Evolutionary conservation across 2,329 filamentous ascomycete genomes (phyloP), one percentile per base, ranked within the genome.

Genomic region (Chrysoporthe austroafricana): DNA sequence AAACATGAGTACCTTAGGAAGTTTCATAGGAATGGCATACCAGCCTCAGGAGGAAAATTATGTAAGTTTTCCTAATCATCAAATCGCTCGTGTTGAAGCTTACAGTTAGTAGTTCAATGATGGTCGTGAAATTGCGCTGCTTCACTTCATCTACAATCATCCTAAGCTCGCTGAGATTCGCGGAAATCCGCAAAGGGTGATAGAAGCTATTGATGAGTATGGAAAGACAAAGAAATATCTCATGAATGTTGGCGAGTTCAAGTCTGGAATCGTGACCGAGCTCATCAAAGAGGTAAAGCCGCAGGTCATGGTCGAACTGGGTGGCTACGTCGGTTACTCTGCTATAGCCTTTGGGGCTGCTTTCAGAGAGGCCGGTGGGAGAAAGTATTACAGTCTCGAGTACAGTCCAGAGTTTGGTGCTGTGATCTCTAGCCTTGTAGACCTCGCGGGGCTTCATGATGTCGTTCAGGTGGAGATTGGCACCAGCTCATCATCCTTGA

Each of bases 301-400:
- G 7, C 34, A 59, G 13, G 61, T 70, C 39, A 70, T 73, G 62
- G 84, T 95, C 59, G 92, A 96, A 76, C 83, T 96, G 0, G 92
- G 93, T 59, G 90, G 91, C 61, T 96, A 95, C 77, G 85, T 94
- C 26, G 92, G 92, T 54, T 96, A 96, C 81, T 95, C 92, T 0
- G 89, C 90, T 68, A 88, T 96, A 68, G 82, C 93, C 1, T 95
- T 94, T 74, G 91, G 87, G 57, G 83, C 88, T 46, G 89, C 90
- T 0, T 80, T 92, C 18, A 85, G 86, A 67, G 66, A 84, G 62
- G 85, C 84, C 3, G 90, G 90, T 13, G 91, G 90, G 3, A 82
- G 84, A 71, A 80, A 82, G 34, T 94, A 93, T 79, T 89, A 86
- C 76, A 91, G 88, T 72, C 80, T 96, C 5, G 93, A 96, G 76